phyloP scores from a whole-genome alignment of 169 alveolate genomes.

The Plasmodium yoelii region DNA sequence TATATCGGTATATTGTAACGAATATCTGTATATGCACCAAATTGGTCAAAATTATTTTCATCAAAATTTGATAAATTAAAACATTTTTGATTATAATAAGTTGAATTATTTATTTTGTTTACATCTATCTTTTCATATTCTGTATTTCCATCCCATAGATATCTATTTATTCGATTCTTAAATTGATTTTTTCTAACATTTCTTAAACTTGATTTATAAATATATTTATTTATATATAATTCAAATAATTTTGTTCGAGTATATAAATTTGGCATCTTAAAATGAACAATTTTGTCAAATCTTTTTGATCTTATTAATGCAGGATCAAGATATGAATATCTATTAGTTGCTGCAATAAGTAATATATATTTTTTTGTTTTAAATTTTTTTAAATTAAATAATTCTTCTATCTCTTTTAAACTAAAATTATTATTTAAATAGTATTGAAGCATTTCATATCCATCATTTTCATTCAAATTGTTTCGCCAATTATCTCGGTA shows the following conservation, averaged over 20 bases:
- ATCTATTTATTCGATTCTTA: background rate
- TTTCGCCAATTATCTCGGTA: background rate
- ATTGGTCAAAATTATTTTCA: background rate
- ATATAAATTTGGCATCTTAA: conserved; percentile 29
- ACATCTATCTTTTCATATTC: background rate
- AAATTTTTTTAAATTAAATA: conserved; percentile 47
- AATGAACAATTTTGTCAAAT: conserved; percentile 57
- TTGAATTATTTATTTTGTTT: background rate
- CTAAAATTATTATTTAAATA: conserved; percentile 37
- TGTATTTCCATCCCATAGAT: background rate
- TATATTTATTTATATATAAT: conserved; percentile 36
- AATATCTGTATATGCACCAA: background rate
- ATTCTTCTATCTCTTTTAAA: conserved; percentile 37
- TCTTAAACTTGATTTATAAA: background rate
- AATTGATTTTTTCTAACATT: too few species aligned
- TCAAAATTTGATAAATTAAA: background rate
- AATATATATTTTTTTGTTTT: conserved; percentile 27
- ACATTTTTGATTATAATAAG: background rate
- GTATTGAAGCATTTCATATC: conserved; percentile 55
- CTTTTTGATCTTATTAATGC: conserved; percentile 58
- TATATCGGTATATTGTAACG: background rate
- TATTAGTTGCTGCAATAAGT: conserved; percentile 69
- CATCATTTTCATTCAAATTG: conserved; percentile 2
- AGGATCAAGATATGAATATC: conserved; percentile 45
- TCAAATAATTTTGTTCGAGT: conserved; percentile 43